These are phyloP conservation scores for Botryosphaeria dothidea DNA, from an alignment of 2,329 filamentous ascomycete genomes.

Conservation along the genomic window DNA sequence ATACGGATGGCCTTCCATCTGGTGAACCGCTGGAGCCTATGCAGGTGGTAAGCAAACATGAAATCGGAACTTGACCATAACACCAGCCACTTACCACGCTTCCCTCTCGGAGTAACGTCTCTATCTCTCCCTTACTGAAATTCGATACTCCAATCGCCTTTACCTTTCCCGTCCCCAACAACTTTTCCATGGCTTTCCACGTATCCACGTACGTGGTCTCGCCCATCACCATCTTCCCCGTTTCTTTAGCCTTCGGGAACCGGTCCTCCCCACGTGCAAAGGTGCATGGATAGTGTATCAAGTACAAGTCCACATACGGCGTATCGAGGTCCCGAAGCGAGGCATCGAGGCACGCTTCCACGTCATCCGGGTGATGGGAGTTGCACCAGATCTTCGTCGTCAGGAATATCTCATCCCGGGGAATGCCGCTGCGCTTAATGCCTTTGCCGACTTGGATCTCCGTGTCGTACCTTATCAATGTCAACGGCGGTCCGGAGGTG, in stretches of 20 bases:
- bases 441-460: constrained; percentile 66
- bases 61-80: too few species aligned
- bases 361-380: constrained; percentile 35
- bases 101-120: constrained; percentile 47
- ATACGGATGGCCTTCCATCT: constrained; percentile 58
- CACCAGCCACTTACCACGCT: constrained; percentile 30
- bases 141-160: constrained; percentile 53
- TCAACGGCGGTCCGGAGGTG: too few species aligned
- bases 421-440: constrained; percentile 63
- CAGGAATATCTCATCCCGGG: constrained; percentile 65
- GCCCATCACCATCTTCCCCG: neutral
- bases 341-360: constrained; percentile 43
- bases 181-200: constrained; percentile 52
- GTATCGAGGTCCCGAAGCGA: constrained; percentile 40
- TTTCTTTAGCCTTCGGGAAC: constrained; percentile 33
- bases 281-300: constrained; percentile 59
- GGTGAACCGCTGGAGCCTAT: constrained; percentile 48
- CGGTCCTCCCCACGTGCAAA: constrained; percentile 51
- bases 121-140: constrained; percentile 51
- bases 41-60: neutral
- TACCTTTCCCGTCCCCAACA: constrained; percentile 27
- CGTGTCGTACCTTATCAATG: constrained; percentile 46
- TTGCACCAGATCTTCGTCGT: constrained; percentile 70
- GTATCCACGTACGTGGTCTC: constrained; percentile 54
- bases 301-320: constrained; percentile 25